phyloP scores from a whole-genome alignment of 208 protist genomes.

The Trypanosoma theileri region DNA sequence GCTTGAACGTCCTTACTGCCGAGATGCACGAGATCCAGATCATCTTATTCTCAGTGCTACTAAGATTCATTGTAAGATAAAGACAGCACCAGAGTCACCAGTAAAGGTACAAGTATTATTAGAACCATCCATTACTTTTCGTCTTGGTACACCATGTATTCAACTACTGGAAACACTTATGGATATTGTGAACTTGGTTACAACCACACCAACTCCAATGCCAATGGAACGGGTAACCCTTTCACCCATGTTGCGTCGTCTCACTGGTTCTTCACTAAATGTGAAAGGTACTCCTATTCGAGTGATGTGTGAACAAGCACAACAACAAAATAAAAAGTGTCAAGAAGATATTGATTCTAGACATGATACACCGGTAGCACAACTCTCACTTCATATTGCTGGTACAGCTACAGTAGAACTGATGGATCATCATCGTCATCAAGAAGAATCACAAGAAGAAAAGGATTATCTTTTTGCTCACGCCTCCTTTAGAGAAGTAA shows the following conservation, averaged over 20 bases:
- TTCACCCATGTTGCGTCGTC: background rate
- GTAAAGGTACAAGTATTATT: slow-evolving; percentile 42
- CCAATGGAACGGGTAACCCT: background rate
- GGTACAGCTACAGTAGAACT: slow-evolving; percentile 56
- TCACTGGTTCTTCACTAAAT: background rate
- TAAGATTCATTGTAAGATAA: slow-evolving; percentile 38
- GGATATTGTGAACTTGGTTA: slow-evolving; percentile 72
- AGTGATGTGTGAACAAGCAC: slow-evolving; percentile 3
- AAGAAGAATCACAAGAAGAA: slow-evolving; percentile 11
- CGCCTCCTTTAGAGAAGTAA: slow-evolving; percentile 43
- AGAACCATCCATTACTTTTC: slow-evolving; percentile 37
- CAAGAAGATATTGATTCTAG: slow-evolving; percentile 15
- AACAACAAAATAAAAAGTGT: slow-evolving; percentile 11
- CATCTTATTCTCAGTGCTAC: slow-evolving; percentile 52
- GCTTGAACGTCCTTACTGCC: slow-evolving; percentile 45
- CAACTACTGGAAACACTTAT: slow-evolving; percentile 76
- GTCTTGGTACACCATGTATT: slow-evolving; percentile 73
- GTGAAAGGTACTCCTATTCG: background rate
- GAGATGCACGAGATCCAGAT: slow-evolving; percentile 40
- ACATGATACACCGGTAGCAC: slow-evolving; percentile 44
- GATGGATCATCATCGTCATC: slow-evolving; percentile 52
- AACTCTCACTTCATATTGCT: slow-evolving; percentile 63
- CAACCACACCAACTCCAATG: slow-evolving; percentile 36
- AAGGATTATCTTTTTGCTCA: slow-evolving; percentile 58
- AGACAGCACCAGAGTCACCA: slow-evolving; percentile 37